Base-by-base conservation (phyloP, 331 rosid species). In the Quercus phellos region DNA sequence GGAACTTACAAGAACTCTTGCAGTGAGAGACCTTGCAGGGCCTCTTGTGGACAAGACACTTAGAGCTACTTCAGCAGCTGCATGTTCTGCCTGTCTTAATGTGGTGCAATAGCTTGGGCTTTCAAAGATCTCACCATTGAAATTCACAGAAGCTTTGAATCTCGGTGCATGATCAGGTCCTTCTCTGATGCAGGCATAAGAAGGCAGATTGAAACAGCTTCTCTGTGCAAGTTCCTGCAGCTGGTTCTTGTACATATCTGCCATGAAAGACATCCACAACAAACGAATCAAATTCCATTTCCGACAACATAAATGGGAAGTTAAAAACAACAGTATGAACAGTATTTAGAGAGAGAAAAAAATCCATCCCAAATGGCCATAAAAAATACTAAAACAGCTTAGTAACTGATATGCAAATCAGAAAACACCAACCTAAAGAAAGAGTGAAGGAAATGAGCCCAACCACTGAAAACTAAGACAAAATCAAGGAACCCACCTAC, bases 101-200 rank as follows among this genome's bases (percentile, higher is more conserved):
- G 97, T 93, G 42, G 89, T 82, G 81, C 90, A 89, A 78, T 90
- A 93, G 10, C 84, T 66, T 42, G 97, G 97, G 81, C 97, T 93
- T 71, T 90, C 97, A 78, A 89, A 93, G 74, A 90, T 78, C 59
- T 93, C 94, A 50, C 97, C 97, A 55, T 85, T 90, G 70, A 93
- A 89, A 80, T 85, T 90, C 56, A 93, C 97, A 51, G 93, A 90
- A 27, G 90, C 92, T 85, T 93, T 90, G 84, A 93, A 93, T 59
- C 91, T 90, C 74, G 97, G 96, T 61, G 90, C 94, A 70, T 93
- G 97, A 81, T 93, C 96, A 29, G 97, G 96, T 46, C 97, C 97
- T 84, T 93, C 96, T 0, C 97, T 87, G 55, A 90, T 86, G 83
- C 94, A 93, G 63, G 97, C 83, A 85, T 93, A 93, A 53, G 97